Base-by-base conservation (phyloP, 2,329 filamentous ascomycete genomes). In the Colletotrichum sp. region DNA sequence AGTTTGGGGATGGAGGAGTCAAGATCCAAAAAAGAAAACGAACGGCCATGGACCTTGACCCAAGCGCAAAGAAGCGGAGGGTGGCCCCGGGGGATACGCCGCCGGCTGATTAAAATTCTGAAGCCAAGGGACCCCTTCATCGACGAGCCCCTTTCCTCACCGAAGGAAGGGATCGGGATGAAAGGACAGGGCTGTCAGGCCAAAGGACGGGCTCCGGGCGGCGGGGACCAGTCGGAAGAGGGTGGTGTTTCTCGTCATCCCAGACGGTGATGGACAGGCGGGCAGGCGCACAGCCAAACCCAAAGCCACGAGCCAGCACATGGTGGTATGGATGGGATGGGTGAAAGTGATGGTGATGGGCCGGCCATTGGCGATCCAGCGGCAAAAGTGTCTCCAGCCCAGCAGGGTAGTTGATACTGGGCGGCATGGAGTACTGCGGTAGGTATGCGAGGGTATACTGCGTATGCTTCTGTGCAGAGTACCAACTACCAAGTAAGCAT, bases 141-240 rank as follows among this genome's bases (percentile, higher is more conserved):
- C 32, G 55, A 4, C 24, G 63, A 68, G 26, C 52, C 69, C 62
- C 62, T 68, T 44, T 72, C 62, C 69, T 62, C 49, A 36, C 30
- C 30, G 72, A 65, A 64, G 44, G 39, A 59, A 60, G 62, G 55
- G 69, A 75, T 44, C 30, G 55, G 62, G 72, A 24, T n/a, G 26
- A 24, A 18, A 68, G 63, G 21, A 63, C 63, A 64, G 63, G 73
- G 70, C 64, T 68, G 28, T 15, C 44, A 32, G 34, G 15, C 32
- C 32, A 32, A 49, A 64, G 30, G 24, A 34, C 26, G 55, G 62
- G 55, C 36, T 66, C 69, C 69, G 21, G 32, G 64, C 52, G n/a
- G 39, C 73, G 73, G 70, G 73, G 64, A 69, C 57, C 32, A 69
- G 36, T 59, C 73, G 70, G 73, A 76, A 73, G 49, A 65, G 64